Evolutionary conservation across 2,329 filamentous ascomycete genomes (phyloP).

Genomic region (Aspergillus eucalypticola): DNA sequence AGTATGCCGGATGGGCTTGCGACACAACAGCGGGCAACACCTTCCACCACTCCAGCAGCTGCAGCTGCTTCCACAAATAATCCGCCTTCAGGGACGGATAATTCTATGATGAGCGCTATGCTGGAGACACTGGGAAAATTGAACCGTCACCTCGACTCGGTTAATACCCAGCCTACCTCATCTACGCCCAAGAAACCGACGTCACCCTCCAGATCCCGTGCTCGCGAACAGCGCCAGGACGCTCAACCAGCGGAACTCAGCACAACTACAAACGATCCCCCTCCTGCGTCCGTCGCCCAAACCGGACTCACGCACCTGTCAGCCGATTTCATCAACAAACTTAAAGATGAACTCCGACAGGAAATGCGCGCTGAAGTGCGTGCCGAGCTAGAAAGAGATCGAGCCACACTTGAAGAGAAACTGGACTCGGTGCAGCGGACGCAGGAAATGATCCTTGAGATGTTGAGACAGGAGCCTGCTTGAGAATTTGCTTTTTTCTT

Average conservation of each 20-base stretch:
- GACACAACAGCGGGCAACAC: not conserved
- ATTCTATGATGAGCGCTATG: conserved; percentile 34
- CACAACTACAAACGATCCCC: not conserved
- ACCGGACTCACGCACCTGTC: conserved; percentile 3
- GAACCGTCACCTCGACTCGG: conserved; percentile 39
- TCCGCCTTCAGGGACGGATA: conserved; percentile 3
- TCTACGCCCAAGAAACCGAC: conserved; percentile 25
- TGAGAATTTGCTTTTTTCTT: conserved; percentile 12
- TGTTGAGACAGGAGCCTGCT: conserved; percentile 39
- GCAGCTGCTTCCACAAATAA: not conserved
- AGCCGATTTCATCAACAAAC: conserved; percentile 19
- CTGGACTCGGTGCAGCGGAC: conserved; percentile 42
- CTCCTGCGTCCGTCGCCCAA: not conserved
- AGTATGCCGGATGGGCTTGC: not conserved
- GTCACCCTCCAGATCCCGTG: conserved; percentile 5
- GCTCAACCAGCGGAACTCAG: not conserved
- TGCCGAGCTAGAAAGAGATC: conserved; percentile 35
- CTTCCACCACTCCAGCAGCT: not conserved
- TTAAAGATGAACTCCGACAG: conserved; percentile 36
- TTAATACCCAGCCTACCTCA: conserved; percentile 20
- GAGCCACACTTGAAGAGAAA: conserved; percentile 36
- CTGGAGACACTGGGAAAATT: conserved; percentile 40
- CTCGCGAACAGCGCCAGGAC: not conserved
- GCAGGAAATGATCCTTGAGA: conserved; percentile 44
- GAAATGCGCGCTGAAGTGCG: conserved; percentile 38